A percentile compares a stretch with the other conserved stretches of the same genome.
Evolutionary conservation across 176 grass and related monocot genomes (phyloP).

Genomic region (Areca catechu): DNA sequence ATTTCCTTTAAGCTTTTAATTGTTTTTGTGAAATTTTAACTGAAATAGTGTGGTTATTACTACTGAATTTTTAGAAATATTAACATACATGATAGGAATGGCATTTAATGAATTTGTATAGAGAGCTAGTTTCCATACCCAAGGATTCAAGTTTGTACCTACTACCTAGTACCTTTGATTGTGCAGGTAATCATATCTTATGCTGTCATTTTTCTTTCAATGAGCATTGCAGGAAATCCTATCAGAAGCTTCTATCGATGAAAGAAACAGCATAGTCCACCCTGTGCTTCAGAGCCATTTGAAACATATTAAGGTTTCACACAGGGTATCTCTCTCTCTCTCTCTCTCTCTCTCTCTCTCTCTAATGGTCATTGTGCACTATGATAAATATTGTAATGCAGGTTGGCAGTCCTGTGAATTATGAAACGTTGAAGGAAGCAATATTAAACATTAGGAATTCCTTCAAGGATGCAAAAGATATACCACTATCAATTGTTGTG

Average conservation of each 20-base stretch:
- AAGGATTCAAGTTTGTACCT: too few species aligned
- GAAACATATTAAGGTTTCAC: constrained; percentile 83
- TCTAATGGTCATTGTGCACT: background rate
- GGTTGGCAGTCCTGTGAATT: constrained; percentile 85
- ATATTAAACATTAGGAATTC: constrained; percentile 59
- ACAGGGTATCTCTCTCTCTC: constrained; percentile 39
- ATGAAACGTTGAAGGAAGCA: constrained; percentile 71
- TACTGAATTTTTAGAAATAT: too few species aligned
- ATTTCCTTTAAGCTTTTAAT: too few species aligned
- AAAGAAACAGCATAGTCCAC: constrained; percentile 55
- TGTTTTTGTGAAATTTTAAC: too few species aligned
- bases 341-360: background rate
- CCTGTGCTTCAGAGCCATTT: constrained; percentile 57
- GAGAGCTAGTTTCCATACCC: too few species aligned
- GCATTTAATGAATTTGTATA: too few species aligned
- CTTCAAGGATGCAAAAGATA: constrained; percentile 28
- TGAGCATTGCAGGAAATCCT: constrained; percentile 61
- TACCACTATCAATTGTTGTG: constrained; percentile 72
- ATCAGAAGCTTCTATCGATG: constrained; percentile 79
- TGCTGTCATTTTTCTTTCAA: too few species aligned
- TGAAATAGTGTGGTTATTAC: too few species aligned
- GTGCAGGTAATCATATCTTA: too few species aligned
- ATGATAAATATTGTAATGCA: constrained; percentile 29
- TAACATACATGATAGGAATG: too few species aligned
- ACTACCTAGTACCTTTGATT: too few species aligned